Evolutionary conservation across 306 rosid species (phyloP).

Genomic region (Vigna nakashimae): DNA sequence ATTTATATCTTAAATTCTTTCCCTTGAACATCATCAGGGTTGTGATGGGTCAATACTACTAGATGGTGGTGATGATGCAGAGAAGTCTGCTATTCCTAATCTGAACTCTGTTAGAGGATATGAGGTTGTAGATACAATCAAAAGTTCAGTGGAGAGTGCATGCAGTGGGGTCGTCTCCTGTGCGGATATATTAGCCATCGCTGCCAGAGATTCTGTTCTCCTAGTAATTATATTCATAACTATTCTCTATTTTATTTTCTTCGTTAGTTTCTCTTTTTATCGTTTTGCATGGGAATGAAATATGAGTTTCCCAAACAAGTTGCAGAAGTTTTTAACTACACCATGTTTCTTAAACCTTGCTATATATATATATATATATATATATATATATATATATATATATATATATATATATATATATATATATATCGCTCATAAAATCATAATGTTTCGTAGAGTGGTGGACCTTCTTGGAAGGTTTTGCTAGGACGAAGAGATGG

Average conservation of each 20-base stretch:
- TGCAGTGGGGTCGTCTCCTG: constrained; percentile 87
- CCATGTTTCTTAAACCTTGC: not conserved
- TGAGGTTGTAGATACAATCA: constrained; percentile 81
- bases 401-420: not conserved
- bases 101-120: constrained; percentile 77
- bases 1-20: not conserved
- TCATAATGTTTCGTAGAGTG: constrained; percentile 60
- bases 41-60: constrained; percentile 85
- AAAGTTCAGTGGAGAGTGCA: constrained; percentile 75
- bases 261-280: not conserved
- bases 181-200: constrained; percentile 82
- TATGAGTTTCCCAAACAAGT: not conserved
- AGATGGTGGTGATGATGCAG: constrained; percentile 62
- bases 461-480: constrained; percentile 81
- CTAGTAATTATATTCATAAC: constrained; percentile 53
- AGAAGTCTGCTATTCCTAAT: constrained; percentile 75
- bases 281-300: not conserved
- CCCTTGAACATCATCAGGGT: constrained; percentile 56
- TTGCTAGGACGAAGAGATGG: constrained; percentile 83
- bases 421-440: not conserved
- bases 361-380: not conserved
- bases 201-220: constrained; percentile 83
- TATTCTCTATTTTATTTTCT: not conserved
- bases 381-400: not conserved
- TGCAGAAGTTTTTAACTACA: not conserved